Base-by-base conservation (phyloP, 139 green algal species). In the Micractinium conductrix region DNA sequence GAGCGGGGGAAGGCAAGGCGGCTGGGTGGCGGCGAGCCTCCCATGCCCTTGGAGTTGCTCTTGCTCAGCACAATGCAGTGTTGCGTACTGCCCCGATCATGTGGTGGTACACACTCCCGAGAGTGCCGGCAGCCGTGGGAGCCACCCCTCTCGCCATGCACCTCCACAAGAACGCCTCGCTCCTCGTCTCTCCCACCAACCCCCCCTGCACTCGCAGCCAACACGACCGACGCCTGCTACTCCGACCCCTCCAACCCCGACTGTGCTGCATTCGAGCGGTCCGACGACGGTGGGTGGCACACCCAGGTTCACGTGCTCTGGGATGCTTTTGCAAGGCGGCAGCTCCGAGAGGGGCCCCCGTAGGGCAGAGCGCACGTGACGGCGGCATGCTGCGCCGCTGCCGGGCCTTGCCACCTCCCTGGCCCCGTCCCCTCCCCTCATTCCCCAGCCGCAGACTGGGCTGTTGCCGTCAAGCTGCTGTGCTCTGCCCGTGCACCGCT, bases 151-250 rank as follows among this genome's bases (percentile, higher is more conserved):
- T n/a, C n/a, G n/a, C n/a, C n/a, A n/a, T n/a, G n/a, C n/a, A n/a
- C n/a, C n/a, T n/a, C n/a, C n/a, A n/a, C n/a, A n/a, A n/a, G n/a
- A n/a, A n/a, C n/a, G n/a, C n/a, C n/a, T n/a, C n/a, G n/a, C n/a
- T n/a, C n/a, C n/a, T n/a, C n/a, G n/a, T n/a, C n/a, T n/a, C n/a
- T n/a, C n/a, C n/a, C n/a, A n/a, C n/a, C n/a, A n/a, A n/a, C n/a
- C n/a, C n/a, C n/a, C n/a, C n/a, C n/a, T n/a, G n/a, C n/a, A n/a
- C n/a, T n/a, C n/a, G n/a, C n/a, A n/a, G 38, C 12, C 38, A 82
- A 82, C 76, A 82, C 58, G 76, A 67, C 19, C 37, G 58, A 71
- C 12, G 48, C 78, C 21, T 84, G 62, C 78, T 75, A 84, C 62
- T 40, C 58, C 38, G 28, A 40, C 38, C 76, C 76, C 1, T 71